phyloP scores from a whole-genome alignment of 441 rosid genomes.

The Gossypium davidsonii region DNA sequence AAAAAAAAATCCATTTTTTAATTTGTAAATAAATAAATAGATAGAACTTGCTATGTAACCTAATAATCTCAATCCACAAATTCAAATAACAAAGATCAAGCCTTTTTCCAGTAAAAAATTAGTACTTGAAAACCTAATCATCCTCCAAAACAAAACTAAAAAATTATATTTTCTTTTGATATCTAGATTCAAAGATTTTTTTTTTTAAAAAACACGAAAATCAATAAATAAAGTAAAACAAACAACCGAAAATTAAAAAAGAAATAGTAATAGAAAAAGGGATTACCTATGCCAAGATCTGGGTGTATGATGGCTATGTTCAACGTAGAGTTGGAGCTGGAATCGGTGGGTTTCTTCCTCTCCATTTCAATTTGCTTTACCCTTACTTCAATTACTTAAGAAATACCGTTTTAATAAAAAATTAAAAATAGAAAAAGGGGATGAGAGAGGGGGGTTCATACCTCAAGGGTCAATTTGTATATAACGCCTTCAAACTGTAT shows the following conservation, averaged over 20 bases:
- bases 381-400: neutral
- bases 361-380: constrained; percentile 42
- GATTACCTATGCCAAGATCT: constrained; percentile 71
- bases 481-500: too few relatives aligned
- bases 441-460: too few relatives aligned
- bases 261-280: neutral
- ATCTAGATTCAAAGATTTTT: neutral
- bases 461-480: too few relatives aligned
- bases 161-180: neutral
- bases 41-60: neutral
- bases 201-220: neutral
- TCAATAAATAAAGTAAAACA: neutral
- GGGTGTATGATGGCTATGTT: constrained; percentile 72
- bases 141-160: neutral
- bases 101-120: neutral
- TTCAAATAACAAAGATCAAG: neutral
- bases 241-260: neutral
- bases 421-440: too few relatives aligned
- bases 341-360: constrained; percentile 9
- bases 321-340: constrained; percentile 48
- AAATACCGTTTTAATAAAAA: neutral
- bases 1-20: neutral
- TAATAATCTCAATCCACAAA: neutral
- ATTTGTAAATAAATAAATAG: neutral
- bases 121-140: neutral